Percentiles rank a stretch among this genome's conserved stretches.
Evolutionary conservation across 2,329 filamentous ascomycete genomes (phyloP).

Genomic region (Fusarium nematophilum): DNA sequence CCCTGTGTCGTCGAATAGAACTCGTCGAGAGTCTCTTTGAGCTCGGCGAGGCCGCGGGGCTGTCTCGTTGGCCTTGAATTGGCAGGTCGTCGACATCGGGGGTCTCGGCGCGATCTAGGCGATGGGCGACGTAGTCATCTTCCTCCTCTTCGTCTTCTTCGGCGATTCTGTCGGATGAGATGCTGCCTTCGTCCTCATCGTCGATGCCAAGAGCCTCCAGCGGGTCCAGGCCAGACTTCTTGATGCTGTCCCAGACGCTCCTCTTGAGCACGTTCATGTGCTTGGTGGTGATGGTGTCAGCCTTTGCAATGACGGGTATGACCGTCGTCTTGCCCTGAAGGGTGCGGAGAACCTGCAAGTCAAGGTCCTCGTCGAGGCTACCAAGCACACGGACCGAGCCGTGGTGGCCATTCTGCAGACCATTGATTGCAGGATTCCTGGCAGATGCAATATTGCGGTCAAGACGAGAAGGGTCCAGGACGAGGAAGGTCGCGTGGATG

Average conservation of each 20-base stretch:
- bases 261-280: slow-evolving; percentile 95
- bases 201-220: slow-evolving; percentile 87
- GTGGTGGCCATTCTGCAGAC: slow-evolving; percentile 61
- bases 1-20: slow-evolving; percentile 59
- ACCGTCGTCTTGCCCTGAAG: slow-evolving; percentile 95
- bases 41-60: slow-evolving; percentile 50
- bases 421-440: slow-evolving; percentile 64
- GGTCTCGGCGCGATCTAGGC: slow-evolving; percentile 35
- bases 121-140: slow-evolving; percentile 40
- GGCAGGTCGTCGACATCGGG: slow-evolving; percentile 53
- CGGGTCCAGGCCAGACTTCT: slow-evolving; percentile 87
- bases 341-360: slow-evolving; percentile 88
- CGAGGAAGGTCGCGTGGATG: slow-evolving; percentile 93
- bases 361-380: slow-evolving; percentile 86
- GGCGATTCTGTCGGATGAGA: slow-evolving; percentile 64
- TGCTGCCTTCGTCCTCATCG: slow-evolving; percentile 74
- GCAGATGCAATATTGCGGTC: slow-evolving; percentile 82
- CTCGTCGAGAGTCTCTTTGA: slow-evolving; percentile 60
- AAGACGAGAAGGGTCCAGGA: slow-evolving; percentile 88
- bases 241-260: slow-evolving; percentile 88
- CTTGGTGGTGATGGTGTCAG: slow-evolving; percentile 93
- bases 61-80: slow-evolving; percentile 48
- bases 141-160: slow-evolving; percentile 63
- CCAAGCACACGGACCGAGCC: slow-evolving; percentile 64
- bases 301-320: slow-evolving; percentile 95